Percentiles rank a stretch among this genome's conserved stretches.
These are phyloP conservation scores for Sideroxylon spinosum DNA, from an alignment of 179 eudicot species.

Conservation along the genomic window DNA sequence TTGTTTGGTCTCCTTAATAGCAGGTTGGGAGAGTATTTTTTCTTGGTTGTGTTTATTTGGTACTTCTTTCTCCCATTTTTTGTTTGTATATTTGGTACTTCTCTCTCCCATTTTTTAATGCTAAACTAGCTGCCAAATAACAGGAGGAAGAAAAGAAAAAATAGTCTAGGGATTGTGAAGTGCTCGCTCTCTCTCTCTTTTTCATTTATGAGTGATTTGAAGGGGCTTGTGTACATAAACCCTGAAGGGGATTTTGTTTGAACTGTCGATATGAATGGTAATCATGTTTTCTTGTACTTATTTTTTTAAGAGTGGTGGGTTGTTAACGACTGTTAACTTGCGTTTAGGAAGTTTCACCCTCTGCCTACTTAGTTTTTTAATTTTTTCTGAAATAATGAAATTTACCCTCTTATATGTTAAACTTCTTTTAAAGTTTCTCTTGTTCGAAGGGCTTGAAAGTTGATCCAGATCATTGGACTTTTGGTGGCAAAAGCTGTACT, in stretches of 20 bases:
- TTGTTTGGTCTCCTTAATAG: not conserved
- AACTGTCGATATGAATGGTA: conserved; percentile 6
- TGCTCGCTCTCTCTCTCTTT: not conserved
- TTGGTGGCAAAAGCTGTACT: too few species aligned
- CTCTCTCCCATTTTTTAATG: not conserved
- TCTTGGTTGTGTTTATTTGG: conserved; percentile 3
- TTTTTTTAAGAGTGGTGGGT: not conserved
- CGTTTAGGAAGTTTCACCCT: too few species aligned
- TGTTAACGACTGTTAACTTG: too few species aligned
- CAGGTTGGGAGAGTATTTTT: not conserved
- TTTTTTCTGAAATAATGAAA: too few species aligned
- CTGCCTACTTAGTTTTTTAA: too few species aligned
- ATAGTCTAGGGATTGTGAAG: conserved; percentile 11
- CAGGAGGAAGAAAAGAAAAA: not conserved
- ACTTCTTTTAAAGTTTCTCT: too few species aligned
- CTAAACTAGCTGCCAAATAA: conserved; percentile 3
- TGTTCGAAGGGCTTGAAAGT: too few species aligned
- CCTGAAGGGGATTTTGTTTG: conserved; percentile 17
- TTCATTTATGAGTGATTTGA: conserved; percentile 15
- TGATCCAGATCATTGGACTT: too few species aligned
- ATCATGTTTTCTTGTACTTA: not conserved
- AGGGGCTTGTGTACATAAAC: conserved; percentile 21
- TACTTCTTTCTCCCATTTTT: not conserved
- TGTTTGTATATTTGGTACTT: not conserved
- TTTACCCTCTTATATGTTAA: too few species aligned